phyloP scores from a whole-genome alignment of 176 grass and related monocot genomes.

The Musa beccarii region DNA sequence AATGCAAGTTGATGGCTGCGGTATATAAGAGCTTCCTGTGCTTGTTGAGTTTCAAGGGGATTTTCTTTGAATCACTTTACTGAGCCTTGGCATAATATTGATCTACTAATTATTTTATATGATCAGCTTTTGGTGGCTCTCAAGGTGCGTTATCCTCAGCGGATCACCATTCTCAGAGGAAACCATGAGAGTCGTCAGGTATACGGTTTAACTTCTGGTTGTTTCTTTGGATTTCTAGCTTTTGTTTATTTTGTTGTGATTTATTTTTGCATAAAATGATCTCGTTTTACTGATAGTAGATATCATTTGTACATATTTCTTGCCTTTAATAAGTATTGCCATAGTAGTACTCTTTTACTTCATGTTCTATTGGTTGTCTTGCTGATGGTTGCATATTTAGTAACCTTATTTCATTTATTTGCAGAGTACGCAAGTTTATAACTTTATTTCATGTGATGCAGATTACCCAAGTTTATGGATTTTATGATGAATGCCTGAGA shows the following conservation, averaged over 20 bases:
- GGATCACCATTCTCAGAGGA: conserved; percentile 9
- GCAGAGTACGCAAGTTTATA: not conserved
- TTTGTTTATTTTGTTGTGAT: not conserved
- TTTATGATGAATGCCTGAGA: conserved; percentile 19
- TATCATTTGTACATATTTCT: not conserved
- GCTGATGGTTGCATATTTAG: not conserved
- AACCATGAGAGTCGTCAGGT: conserved; percentile 17
- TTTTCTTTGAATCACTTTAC: not conserved
- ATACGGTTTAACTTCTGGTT: not conserved
- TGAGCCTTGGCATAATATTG: not conserved
- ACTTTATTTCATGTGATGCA: not conserved
- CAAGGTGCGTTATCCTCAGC: conserved; percentile 17
- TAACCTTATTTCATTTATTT: not conserved
- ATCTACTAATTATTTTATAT: not conserved
- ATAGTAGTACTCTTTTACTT: not conserved
- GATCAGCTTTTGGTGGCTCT: conserved; percentile 11
- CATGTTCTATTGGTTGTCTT: not conserved
- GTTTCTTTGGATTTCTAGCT: not conserved
- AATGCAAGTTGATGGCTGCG: no score
- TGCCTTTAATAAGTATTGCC: no score
- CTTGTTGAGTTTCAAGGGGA: not conserved
- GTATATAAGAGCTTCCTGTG: not conserved
- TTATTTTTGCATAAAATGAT: not conserved
- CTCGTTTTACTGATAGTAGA: not conserved
- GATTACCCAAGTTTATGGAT: conserved; percentile 21